phyloP scores from a whole-genome alignment of 495 filamentous ascomycete genomes.

The Lasiosphaeris hirsuta region DNA sequence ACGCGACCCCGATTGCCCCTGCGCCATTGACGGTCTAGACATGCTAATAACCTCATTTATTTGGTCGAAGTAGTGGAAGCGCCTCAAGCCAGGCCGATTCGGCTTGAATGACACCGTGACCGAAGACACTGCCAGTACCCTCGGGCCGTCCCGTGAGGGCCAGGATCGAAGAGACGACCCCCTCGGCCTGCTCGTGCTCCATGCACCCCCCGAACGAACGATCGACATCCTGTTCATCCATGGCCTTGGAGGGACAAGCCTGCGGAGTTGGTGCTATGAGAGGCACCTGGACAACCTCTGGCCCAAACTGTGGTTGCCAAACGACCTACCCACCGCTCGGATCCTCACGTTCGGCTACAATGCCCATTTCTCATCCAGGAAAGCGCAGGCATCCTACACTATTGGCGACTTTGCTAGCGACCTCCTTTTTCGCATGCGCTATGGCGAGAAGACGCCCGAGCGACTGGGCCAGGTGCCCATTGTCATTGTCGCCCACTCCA shows the following conservation, averaged over 20 bases:
- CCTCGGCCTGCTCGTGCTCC: constrained; percentile 31
- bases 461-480: constrained; percentile 18
- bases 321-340: constrained; percentile 23
- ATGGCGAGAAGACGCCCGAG: constrained; percentile 7
- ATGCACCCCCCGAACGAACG: constrained; percentile 18
- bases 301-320: constrained; percentile 32
- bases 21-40: too few relatives aligned
- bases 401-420: constrained; percentile 22
- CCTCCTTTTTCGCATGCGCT: constrained; percentile 22
- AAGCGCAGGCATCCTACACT: constrained; percentile 2
- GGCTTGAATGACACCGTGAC: too few relatives aligned
- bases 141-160: too few relatives aligned
- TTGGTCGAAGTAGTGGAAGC: too few relatives aligned
- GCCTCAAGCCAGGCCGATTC: too few relatives aligned
- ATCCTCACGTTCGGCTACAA: constrained; percentile 40
- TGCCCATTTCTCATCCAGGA: constrained; percentile 18
- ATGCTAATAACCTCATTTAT: too few relatives aligned
- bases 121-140: too few relatives aligned
- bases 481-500: constrained; percentile 20
- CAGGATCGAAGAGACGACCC: neutral
- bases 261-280: constrained; percentile 29
- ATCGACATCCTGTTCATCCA: constrained; percentile 38
- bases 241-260: constrained; percentile 36
- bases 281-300: constrained; percentile 28
- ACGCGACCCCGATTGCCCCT: too few relatives aligned